Evolutionary conservation across 768 basidiomycete species (phyloP), one percentile per base, ranked within the genome.

Genomic region (Hirschioporus abietinus): DNA sequence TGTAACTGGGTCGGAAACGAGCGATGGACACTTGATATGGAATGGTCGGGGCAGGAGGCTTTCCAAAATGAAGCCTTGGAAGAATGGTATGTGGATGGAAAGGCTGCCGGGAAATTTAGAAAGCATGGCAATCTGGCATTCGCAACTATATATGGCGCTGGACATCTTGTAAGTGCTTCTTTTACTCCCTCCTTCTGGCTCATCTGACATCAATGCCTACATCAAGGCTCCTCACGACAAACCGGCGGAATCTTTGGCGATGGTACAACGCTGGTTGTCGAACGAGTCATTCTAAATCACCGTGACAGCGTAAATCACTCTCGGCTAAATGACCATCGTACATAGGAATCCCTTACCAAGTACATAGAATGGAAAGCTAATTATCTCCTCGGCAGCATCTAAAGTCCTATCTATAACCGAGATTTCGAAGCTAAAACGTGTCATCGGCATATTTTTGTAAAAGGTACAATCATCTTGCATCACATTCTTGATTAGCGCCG

Each of bases 171-270:
- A 42, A 70, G 79, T 74, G 35, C 23, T 63, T 68, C 64, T 52
- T n/a, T 61, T 62, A 15, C 24, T 58, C 0, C 30, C 64, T 18
- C 35, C 20, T 58, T 35, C 30, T 30, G 30, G 30, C 30, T 30
- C 30, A 30, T 30, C 30, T 30, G 30, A 30, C 30, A 30, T 30
- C 30, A 30, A 71, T 66, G 66, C 60, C 18, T 68, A 74, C 4
- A 70, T n/a, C n/a, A 73, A 88, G 80, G 87, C 88, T 68, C 88
- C 88, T 30, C 82, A 84, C 79, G 88, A 89, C 73, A 89, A 87
- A 71, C 89, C 90, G 3, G 82, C 78, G 68, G 87, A 90, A 73
- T 79, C 86, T 9, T 75, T 86, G 60, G 78, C 81, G 58, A 86
- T 92, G 84, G 78, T 92, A 34, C 84, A 84, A 26, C 78, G 84